A percentile compares a stretch with the other conserved stretches of the same genome.
Evolutionary conservation across 208 protist species (phyloP).

Genomic region (Phytomonas francai): DNA sequence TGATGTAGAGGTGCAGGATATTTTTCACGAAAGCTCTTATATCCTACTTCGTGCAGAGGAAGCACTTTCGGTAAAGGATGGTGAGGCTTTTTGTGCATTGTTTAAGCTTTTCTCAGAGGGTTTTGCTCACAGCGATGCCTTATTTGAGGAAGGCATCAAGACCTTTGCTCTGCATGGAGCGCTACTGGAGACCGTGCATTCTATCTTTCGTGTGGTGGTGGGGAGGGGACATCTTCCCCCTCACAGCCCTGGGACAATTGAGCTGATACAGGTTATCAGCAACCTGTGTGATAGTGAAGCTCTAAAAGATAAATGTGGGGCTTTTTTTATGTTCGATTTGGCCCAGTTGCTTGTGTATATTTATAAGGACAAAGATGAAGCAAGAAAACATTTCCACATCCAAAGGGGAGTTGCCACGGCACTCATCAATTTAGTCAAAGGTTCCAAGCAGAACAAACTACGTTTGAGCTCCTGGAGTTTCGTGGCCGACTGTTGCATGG

Average conservation of each 20-base stretch:
- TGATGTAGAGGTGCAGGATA: constrained; percentile 68
- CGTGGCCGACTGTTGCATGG: constrained; percentile 55
- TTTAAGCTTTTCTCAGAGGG: constrained; percentile 81
- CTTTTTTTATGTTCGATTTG: constrained; percentile 65
- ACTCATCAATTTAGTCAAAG: constrained; percentile 88
- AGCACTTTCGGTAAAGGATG: constrained; percentile 58
- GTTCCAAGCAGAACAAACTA: constrained; percentile 82
- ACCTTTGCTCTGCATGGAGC: constrained; percentile 43
- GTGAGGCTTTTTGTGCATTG: constrained; percentile 65
- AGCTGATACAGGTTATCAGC: constrained; percentile 73
- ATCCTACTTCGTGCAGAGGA: constrained; percentile 79
- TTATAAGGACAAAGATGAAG: constrained; percentile 18
- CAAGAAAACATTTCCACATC: constrained; percentile 31
- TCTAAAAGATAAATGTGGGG: constrained; percentile 70
- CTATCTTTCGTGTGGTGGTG: constrained; percentile 59
- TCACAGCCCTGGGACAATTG: constrained; percentile 62
- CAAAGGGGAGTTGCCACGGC: constrained; percentile 70
- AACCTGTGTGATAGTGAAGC: constrained; percentile 74
- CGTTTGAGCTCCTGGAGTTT: constrained; percentile 67
- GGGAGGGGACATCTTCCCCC: constrained; percentile 43
- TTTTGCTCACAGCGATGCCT: constrained; percentile 55
- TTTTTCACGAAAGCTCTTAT: constrained; percentile 73
- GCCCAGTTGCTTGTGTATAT: constrained; percentile 50
- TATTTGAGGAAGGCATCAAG: constrained; percentile 68
- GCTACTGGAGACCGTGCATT: constrained; percentile 62